These are phyloP conservation scores for Fusarium papillatum DNA, from an alignment of 2,329 filamentous ascomycete species.

Conservation along the genomic window DNA sequence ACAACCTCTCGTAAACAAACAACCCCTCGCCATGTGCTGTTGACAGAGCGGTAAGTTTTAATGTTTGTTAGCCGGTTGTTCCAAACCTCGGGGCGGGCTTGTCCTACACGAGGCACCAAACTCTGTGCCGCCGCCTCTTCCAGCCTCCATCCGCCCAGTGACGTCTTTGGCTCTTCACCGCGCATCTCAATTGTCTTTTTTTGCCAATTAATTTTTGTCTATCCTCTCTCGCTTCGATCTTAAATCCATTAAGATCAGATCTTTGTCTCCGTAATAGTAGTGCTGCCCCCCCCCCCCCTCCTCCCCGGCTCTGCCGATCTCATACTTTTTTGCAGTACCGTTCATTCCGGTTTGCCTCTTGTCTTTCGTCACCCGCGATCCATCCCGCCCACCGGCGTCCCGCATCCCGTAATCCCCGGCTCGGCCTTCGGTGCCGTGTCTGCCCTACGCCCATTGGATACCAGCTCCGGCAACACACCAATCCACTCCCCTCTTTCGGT, in stretches of 20 bases:
- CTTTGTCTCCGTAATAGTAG: background rate
- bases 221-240: background rate
- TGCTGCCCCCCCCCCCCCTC: background rate
- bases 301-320: background rate
- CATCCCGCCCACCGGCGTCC: slow-evolving; percentile 26
- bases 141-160: slow-evolving; percentile 9
- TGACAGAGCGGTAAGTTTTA: background rate
- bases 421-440: slow-evolving; percentile 12
- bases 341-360: slow-evolving; percentile 21
- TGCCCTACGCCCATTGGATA: slow-evolving; percentile 1
- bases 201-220: background rate
- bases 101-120: slow-evolving; percentile 15
- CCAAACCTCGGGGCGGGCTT: background rate
- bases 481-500: slow-evolving; percentile 15
- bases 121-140: slow-evolving; percentile 20
- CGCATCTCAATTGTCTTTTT: slow-evolving; percentile 9
- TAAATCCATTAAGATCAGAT: background rate
- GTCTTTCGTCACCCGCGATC: slow-evolving; percentile 37
- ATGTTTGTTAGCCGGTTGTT: background rate
- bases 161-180: slow-evolving; percentile 31
- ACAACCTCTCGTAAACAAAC: background rate
- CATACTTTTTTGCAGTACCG: background rate
- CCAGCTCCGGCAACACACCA: background rate
- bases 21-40: background rate
- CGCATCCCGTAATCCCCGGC: slow-evolving; percentile 32